phyloP scores from a whole-genome alignment of 2,329 filamentous ascomycete species.

The Pseudocercospora macadamiae region DNA sequence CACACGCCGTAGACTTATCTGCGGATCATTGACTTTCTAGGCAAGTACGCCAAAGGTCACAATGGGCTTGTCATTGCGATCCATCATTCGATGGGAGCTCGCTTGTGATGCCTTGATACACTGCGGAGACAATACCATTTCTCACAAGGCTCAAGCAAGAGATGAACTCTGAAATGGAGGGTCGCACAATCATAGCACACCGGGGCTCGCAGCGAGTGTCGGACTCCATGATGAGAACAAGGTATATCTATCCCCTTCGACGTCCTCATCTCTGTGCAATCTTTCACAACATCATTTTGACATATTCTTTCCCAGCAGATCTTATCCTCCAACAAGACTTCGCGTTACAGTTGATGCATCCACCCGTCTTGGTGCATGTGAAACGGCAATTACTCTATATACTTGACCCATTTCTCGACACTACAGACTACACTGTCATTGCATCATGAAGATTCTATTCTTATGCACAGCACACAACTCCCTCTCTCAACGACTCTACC shows the following conservation, averaged over 20 bases:
- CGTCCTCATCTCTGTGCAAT: neutral
- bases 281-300: slow-evolving; percentile 6
- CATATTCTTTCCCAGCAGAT: neutral
- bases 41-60: slow-evolving; percentile 2
- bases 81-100: slow-evolving; percentile 9
- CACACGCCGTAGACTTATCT: neutral
- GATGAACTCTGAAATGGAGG: slow-evolving; percentile 3
- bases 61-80: neutral
- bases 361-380: slow-evolving; percentile 1
- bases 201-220: neutral
- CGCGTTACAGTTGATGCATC: slow-evolving; percentile 1
- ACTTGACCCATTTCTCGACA: neutral
- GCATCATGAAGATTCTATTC: slow-evolving; percentile 46
- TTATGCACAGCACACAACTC: slow-evolving; percentile 53
- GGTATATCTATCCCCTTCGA: slow-evolving; percentile 13
- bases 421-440: neutral
- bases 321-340: neutral
- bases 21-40: slow-evolving; percentile 11
- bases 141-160: neutral
- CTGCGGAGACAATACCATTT: neutral
- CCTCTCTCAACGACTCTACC: slow-evolving; percentile 46
- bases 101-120: slow-evolving; percentile 6
- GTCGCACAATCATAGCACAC: slow-evolving; percentile 6
- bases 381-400: neutral
- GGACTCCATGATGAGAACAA: neutral